These are phyloP conservation scores for Fusarium heterosporum DNA, from an alignment of 2,329 filamentous ascomycete species.

Conservation along the genomic window DNA sequence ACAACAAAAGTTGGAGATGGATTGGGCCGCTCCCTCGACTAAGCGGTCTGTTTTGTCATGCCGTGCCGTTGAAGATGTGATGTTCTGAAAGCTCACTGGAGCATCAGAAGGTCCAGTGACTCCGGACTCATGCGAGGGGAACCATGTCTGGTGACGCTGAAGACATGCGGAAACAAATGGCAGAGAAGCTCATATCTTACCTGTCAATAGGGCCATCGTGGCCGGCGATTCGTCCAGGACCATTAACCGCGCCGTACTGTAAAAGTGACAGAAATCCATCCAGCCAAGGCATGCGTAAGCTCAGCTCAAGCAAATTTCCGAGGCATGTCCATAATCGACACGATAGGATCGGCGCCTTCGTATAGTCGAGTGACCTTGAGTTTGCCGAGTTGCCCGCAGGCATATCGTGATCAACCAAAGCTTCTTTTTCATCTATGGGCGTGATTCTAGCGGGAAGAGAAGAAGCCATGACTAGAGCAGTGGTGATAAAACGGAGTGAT, in stretches of 20 bases:
- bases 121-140: slow-evolving; percentile 58
- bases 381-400: slow-evolving; percentile 37
- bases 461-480: slow-evolving; percentile 74
- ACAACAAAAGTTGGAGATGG: slow-evolving; percentile 20
- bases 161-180: slow-evolving; percentile 47
- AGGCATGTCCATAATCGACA: slow-evolving; percentile 83
- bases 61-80: slow-evolving; percentile 32
- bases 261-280: slow-evolving; percentile 78
- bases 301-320: slow-evolving; percentile 78
- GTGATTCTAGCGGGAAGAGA: slow-evolving; percentile 69
- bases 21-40: slow-evolving; percentile 35
- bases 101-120: slow-evolving; percentile 59
- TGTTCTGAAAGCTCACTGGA: slow-evolving; percentile 54
- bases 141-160: slow-evolving; percentile 44
- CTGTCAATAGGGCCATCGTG: slow-evolving; percentile 87
- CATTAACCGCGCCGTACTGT: slow-evolving; percentile 78
- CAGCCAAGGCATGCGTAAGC: slow-evolving; percentile 91
- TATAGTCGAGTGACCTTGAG: slow-evolving; percentile 30
- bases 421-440: slow-evolving; percentile 43
- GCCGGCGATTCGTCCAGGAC: slow-evolving; percentile 79
- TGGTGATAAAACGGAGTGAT: slow-evolving; percentile 73
- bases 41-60: slow-evolving; percentile 36
- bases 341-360: slow-evolving; percentile 74
- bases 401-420: slow-evolving; percentile 32
- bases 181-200: slow-evolving; percentile 69